Conservation (phyloP, 495 filamentous ascomycete genomes). For the Bathelium albidoporum region DNA sequence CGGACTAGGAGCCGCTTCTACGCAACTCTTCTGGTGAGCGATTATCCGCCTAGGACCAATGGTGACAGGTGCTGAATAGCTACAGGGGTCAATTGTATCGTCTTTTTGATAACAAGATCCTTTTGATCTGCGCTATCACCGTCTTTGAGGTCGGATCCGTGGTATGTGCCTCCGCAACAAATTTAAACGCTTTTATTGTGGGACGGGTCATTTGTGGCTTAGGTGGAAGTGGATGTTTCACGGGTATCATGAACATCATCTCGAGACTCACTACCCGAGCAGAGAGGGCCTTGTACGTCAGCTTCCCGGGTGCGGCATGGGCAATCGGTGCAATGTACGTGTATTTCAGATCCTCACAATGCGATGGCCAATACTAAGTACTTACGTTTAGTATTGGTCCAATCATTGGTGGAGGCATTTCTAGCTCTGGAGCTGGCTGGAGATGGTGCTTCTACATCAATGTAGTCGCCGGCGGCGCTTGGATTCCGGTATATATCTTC, state of each 20-base stretch:
- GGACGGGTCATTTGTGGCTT: neutral
- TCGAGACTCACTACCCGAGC: neutral
- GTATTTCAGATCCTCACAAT: neutral
- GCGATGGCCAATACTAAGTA: neutral
- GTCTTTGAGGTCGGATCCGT: neutral
- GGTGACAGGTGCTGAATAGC: neutral
- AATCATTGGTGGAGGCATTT: neutral
- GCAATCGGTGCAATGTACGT: neutral
- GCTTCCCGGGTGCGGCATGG: neutral
- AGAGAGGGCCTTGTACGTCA: neutral
- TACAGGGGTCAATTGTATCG: neutral
- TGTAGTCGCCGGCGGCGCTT: neutral
- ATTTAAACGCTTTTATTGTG: neutral
- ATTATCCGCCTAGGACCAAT: neutral
- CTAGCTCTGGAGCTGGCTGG: neutral
- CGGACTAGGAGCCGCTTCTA: neutral
- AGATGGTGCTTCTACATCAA: neutral
- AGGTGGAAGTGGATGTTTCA: neutral
- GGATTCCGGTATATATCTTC: neutral
- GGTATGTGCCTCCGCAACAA: neutral
- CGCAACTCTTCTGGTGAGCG: neutral
- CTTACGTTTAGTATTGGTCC: neutral
- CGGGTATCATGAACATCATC: neutral
- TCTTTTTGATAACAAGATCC: neutral
- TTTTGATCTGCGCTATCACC: neutral